Evolutionary conservation across 2,329 filamentous ascomycete genomes (phyloP), one percentile per base, ranked within the genome.

Genomic region (Arachnomyces sp.): DNA sequence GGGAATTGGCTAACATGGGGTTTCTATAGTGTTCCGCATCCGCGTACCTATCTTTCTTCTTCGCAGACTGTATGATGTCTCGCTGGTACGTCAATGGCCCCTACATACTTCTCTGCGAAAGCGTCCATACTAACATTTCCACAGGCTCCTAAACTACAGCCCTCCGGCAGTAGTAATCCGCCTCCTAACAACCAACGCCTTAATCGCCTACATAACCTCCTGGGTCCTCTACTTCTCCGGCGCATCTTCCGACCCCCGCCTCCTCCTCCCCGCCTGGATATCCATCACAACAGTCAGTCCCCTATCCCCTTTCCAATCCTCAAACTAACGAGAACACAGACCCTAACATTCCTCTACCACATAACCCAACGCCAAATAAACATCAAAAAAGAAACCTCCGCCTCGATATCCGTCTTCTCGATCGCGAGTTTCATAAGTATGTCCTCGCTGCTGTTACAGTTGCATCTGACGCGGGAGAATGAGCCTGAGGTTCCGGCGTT

Each of bases 1-100:
- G 21, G 21, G 21, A 9, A 25, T 25, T 25, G 21, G 21, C n/a
- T 14, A 40, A 28, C 28, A n/a, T n/a, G n/a, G 12, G 35, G 14
- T 25, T 14, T 14, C 39, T 31, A 7, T 47, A 86, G 84, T 87
- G 83, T 66, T 79, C 77, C 55, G 80, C 83, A 43, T 85, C 82
- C 14, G 84, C 81, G 39, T 86, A 87, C 61, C 73, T 88, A 44
- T 84, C 82, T 37, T 89, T 86, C 62, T 85, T 86, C 67, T 89
- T 89, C 59, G 85, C 83, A 42, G 84, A 89, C 64, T 86, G 84
- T 62, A 75, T 89, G 53, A 88, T 89, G 84, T 87, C 83, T 46
- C 72, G 85, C 64, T 89, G 84, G 82, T 85, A 56, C 33, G 72
- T 63, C 28, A 30, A 39, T 34, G 21, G 42, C 35, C 25, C 21